Conservation (phyloP, 1,139 yeast genomes). For the Casaregolazyma suthepensis region DNA sequence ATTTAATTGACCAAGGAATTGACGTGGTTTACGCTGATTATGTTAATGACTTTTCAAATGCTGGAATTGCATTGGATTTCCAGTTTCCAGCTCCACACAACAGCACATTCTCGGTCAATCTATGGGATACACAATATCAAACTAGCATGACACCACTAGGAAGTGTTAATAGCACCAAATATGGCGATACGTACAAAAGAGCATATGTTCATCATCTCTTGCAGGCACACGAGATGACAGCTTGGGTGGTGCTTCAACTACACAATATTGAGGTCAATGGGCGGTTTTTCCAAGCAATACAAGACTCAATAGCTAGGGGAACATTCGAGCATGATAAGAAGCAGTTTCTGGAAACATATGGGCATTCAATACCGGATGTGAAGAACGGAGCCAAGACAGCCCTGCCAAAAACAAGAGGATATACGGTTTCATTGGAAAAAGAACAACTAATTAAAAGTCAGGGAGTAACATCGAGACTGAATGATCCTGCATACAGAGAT, state of each 20-base stretch:
- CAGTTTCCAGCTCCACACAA: constrained; percentile 19
- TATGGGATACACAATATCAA: constrained; percentile 30
- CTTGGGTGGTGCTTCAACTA: constrained; percentile 37
- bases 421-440: constrained; percentile 17
- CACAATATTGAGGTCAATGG: constrained; percentile 32
- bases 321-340: constrained; percentile 26
- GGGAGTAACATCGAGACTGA: constrained; percentile 16
- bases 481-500: constrained; percentile 18
- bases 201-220: constrained; percentile 39
- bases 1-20: constrained; percentile 29
- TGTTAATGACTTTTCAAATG: constrained; percentile 30
- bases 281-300: constrained; percentile 31
- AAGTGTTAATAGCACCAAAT: constrained; percentile 15
- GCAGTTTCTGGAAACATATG: constrained; percentile 27
- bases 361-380: constrained; percentile 15
- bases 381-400: constrained; percentile 9
- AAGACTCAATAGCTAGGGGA: constrained; percentile 27
- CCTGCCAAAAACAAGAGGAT: constrained; percentile 23
- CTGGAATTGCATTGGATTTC: constrained; percentile 36
- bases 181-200: constrained; percentile 27
- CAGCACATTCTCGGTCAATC: constrained; percentile 25
- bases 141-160: constrained; percentile 29
- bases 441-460: constrained; percentile 14
- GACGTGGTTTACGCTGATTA: constrained; percentile 34
- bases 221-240: constrained; percentile 39